These are phyloP conservation scores for Paecilomyces variotii DNA, from an alignment of 2,329 filamentous ascomycete genomes.

Conservation along the genomic window DNA sequence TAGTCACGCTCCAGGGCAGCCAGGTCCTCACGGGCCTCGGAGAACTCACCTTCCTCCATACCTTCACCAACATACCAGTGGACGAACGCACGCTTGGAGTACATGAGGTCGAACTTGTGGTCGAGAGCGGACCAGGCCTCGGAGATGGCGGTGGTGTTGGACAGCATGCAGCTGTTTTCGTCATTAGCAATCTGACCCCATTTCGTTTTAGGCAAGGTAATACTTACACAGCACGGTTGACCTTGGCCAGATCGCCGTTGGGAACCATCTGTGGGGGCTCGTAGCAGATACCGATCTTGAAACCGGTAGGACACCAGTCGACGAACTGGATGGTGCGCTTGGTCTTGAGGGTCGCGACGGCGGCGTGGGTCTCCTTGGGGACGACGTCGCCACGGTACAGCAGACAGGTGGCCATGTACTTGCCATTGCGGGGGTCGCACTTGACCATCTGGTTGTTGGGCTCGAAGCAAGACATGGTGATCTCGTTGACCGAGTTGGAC, in stretches of 20 bases:
- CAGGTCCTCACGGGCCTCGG: conserved; percentile 95
- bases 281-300: conserved; percentile 99
- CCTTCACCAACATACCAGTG: conserved; percentile 99
- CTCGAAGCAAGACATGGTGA: conserved; percentile 99
- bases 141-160: conserved; percentile 90
- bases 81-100: conserved; percentile 99
- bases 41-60: conserved; percentile 99
- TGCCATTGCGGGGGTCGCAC: conserved; percentile 96
- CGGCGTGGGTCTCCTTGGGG: conserved; percentile 85
- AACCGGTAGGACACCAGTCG: conserved; percentile 99
- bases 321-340: conserved; percentile 99
- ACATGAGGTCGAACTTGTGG: conserved; percentile 99
- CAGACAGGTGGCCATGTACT: conserved; percentile 99
- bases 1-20: conserved; percentile 97
- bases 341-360: conserved; percentile 95
- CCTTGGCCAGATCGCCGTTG: conserved; percentile 94
- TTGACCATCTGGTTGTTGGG: conserved; percentile 99
- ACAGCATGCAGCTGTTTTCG: conserved; percentile 72
- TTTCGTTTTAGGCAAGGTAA: not conserved
- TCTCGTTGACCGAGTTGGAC: conserved; percentile 96
- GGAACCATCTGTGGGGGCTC: conserved; percentile 93
- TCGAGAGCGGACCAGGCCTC: conserved; percentile 96
- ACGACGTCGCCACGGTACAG: conserved; percentile 98
- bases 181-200: not conserved
- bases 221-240: conserved; percentile 93